phyloP scores from a whole-genome alignment of 352 stramenopile genomes.

The Phytophthora megakarya region DNA sequence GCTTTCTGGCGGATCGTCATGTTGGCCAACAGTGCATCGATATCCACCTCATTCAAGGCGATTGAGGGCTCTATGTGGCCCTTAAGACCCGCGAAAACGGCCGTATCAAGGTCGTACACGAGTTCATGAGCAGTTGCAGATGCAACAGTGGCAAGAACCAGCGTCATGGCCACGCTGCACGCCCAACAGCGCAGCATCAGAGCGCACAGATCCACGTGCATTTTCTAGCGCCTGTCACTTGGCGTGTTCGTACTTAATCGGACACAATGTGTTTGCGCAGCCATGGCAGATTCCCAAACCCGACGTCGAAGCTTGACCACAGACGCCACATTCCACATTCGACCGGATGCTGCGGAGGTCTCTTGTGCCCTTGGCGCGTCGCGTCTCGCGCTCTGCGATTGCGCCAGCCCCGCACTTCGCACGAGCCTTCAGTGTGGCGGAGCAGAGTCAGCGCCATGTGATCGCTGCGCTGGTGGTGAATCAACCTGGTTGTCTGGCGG shows the following conservation, averaged over 20 bases:
- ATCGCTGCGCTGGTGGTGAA: slow-evolving; percentile 87
- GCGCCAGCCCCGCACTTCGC: slow-evolving; percentile 19
- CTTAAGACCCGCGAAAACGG: slow-evolving; percentile 13
- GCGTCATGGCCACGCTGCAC: background rate
- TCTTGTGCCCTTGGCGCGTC: slow-evolving; percentile 35
- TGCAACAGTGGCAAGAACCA: background rate
- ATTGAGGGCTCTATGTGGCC: background rate
- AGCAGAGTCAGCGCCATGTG: slow-evolving; percentile 72
- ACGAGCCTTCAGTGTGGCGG: slow-evolving; percentile 45
- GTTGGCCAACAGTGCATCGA: slow-evolving; percentile 32
- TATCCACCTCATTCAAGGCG: slow-evolving; percentile 2
- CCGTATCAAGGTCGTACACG: slow-evolving; percentile 28
- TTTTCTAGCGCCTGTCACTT: slow-evolving; percentile 34
- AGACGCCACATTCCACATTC: slow-evolving; percentile 35
- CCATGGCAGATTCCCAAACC: background rate
- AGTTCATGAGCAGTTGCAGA: slow-evolving; percentile 13
- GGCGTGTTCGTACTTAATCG: slow-evolving; percentile 20
- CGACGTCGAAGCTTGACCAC: background rate
- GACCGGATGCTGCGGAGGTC: slow-evolving; percentile 42
- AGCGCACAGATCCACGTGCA: slow-evolving; percentile 29
- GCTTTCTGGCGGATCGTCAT: slow-evolving; percentile 70
- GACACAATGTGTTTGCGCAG: slow-evolving; percentile 26
- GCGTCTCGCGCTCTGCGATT: slow-evolving; percentile 23
- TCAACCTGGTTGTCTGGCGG: slow-evolving; percentile 81
- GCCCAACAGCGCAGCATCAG: slow-evolving; percentile 27